Evolutionary conservation across 176 grass and related monocot species (phyloP).

Genomic region (Avena eriantha): DNA sequence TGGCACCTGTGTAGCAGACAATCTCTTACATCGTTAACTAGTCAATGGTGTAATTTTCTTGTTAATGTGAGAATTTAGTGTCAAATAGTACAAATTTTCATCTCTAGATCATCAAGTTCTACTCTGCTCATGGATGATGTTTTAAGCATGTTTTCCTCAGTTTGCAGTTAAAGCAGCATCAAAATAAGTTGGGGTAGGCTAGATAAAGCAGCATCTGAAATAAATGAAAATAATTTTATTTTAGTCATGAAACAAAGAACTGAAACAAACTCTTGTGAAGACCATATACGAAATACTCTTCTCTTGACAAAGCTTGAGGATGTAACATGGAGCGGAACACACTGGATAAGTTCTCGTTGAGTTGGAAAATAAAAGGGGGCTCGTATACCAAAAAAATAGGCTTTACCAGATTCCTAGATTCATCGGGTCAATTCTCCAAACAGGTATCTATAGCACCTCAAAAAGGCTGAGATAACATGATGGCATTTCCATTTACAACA

Average conservation of each 20-base stretch:
- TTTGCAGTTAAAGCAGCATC: background rate
- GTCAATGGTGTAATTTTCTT: background rate
- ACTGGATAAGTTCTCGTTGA: background rate
- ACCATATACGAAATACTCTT: background rate
- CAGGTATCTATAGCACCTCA: background rate
- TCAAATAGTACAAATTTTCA: background rate
- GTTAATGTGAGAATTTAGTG: background rate
- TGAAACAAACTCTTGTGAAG: slow-evolving; percentile 4
- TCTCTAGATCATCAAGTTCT: background rate
- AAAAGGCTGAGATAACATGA: background rate
- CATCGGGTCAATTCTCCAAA: too few relatives aligned
- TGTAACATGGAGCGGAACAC: background rate
- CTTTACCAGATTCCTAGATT: too few relatives aligned
- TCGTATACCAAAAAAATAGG: background rate
- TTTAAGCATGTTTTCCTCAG: background rate
- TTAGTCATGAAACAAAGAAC: background rate
- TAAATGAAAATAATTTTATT: background rate
- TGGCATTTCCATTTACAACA: background rate
- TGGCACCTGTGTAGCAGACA: background rate
- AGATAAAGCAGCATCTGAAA: too few relatives aligned
- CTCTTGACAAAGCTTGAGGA: background rate
- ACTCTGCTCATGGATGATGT: background rate
- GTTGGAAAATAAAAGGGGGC: background rate
- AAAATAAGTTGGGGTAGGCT: too few relatives aligned
- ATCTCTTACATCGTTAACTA: background rate